Evolutionary conservation across 2,329 filamentous ascomycete species (phyloP), one percentile per base, ranked within the genome.

Genomic region (Daldinia sp.): DNA sequence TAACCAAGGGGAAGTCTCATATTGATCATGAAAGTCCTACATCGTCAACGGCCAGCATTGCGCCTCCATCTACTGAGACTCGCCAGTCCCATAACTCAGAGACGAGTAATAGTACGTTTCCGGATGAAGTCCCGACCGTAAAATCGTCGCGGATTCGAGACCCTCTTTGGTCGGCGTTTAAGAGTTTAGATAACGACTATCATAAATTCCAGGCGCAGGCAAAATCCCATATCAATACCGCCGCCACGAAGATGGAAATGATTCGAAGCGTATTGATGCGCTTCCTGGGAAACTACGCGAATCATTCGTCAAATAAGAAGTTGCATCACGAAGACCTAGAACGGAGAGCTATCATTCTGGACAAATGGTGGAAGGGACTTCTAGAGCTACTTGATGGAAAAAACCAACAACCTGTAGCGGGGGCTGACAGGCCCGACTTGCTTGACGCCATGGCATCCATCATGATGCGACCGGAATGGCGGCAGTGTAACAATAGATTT

Each of bases 381-480:
- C 79, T 97, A 58, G 93, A 95, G 62, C 87, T 96, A 81, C 84
- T 97, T 21, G 89, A 93, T 68, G 90, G 90, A 68, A 78, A 60
- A 69, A 70, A 61, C 58, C 77, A 82, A 50, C 90, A 93, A 71
- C 89, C 90, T 2, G 88, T 97, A 11, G 88, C 92, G 1, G 92
- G 92, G 9, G 89, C 92, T n/a, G 94, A 97, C 72, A 84, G 93
- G 29, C 92, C 93, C 0, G 85, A 88, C 2, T 87, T 96, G 41
- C 83, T 96, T 29, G 93, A 97, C 73, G 90, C 88, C 4, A 84
- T 91, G 19, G 88, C 90, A 49, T 86, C 90, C 54, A 87, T 97
- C 73, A 96, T 97, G 93, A 90, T 90, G 77, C 86, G 94, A 47
- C 88, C 90, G 0, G 94, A 97, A 78, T 97, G 94, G 94, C 87